A percentile compares a stretch with the other conserved stretches of the same genome.
These are phyloP conservation scores for Colletotrichum sp. DNA, from an alignment of 2,329 filamentous ascomycete species.

Conservation along the genomic window DNA sequence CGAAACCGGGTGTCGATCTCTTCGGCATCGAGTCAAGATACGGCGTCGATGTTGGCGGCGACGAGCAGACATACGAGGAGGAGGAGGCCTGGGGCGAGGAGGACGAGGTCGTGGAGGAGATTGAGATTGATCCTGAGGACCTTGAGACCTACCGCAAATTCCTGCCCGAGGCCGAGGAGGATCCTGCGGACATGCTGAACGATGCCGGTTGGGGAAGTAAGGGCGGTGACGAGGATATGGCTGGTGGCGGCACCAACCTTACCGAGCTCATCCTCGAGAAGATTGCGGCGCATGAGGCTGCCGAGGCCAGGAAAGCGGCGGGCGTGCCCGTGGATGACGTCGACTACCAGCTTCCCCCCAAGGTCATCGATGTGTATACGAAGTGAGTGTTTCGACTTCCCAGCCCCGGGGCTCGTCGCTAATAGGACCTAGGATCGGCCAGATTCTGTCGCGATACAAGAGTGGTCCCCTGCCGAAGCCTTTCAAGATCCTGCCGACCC, in stretches of 20 bases:
- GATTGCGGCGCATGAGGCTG: conserved; percentile 89
- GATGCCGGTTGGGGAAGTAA: conserved; percentile 60
- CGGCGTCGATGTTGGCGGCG: conserved; percentile 56
- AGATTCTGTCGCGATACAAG: conserved; percentile 91
- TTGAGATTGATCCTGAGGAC: conserved; percentile 88
- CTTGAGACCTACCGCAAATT: conserved; percentile 92
- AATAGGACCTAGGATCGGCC: conserved; percentile 67
- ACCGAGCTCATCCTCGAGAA: conserved; percentile 93
- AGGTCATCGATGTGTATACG: conserved; percentile 92
- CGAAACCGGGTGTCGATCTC: conserved; percentile 51
- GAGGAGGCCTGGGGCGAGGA: conserved; percentile 80
- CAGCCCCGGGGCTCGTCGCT: background rate
- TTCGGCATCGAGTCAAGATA: conserved; percentile 85
- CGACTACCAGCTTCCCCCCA: conserved; percentile 84
- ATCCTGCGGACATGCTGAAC: conserved; percentile 68
- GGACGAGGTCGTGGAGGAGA: conserved; percentile 72
- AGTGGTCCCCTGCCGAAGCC: conserved; percentile 96
- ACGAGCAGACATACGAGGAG: conserved; percentile 55
- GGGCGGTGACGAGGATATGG: conserved; percentile 44
- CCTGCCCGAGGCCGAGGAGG: conserved; percentile 73
- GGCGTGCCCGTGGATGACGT: conserved; percentile 75
- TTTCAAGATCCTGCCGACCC: conserved; percentile 93
- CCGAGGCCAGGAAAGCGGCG: conserved; percentile 49
- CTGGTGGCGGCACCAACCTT: conserved; percentile 72
- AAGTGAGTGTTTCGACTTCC: conserved; percentile 60